Evolutionary conservation across 805 yeast genomes (phyloP), one percentile per base, ranked within the genome.

Genomic region (Wickerhamomyces hampshirensis): DNA sequence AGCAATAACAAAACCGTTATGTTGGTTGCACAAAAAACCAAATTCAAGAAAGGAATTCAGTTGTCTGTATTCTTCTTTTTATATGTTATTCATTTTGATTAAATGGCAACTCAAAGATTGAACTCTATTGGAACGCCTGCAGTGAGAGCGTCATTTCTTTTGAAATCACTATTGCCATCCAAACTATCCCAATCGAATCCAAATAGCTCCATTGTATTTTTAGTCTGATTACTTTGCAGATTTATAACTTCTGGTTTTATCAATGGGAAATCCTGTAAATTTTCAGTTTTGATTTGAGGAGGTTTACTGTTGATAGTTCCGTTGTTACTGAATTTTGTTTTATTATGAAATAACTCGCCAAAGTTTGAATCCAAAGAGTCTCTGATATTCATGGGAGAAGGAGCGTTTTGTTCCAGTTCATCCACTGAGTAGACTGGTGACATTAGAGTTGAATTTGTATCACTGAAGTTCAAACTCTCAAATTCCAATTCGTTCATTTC

Each of bases 371-470:
- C 42, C 21, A 43, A 19, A 26, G n/a, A 5, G 26, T 13, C 19
- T 24, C 17, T 28, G 37, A 16, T 17, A n/a, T n/a, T n/a, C n/a
- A n/a, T n/a, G n/a, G n/a, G n/a, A 34, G 16, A 35, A 12, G 17
- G 18, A 18, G 26, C 7, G 23, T 26, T 15, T 10, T 15, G 21
- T 3, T 23, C 33, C 10, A 19, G 14, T 11, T 41, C 45, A 23
- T 41, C 46, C n/a, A 39, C 32, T 18, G 46, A 40, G 23, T 40
- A 43, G 6, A 42, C 44, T 4, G 51, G 51, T 5, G 47, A 42
- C 46, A 47, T 40, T 10, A 44, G 18, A 1, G 51, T 37, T 6
- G 49, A 45, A 5, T 33, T 34, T 2, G 49, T 31, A 30, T 47
- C 51, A 30, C 44, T 42, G 26, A 47, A 37, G 26, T 40, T 36